Base-by-base conservation (phyloP, 2,329 filamentous ascomycete genomes). In the Cladosporium sp. region DNA sequence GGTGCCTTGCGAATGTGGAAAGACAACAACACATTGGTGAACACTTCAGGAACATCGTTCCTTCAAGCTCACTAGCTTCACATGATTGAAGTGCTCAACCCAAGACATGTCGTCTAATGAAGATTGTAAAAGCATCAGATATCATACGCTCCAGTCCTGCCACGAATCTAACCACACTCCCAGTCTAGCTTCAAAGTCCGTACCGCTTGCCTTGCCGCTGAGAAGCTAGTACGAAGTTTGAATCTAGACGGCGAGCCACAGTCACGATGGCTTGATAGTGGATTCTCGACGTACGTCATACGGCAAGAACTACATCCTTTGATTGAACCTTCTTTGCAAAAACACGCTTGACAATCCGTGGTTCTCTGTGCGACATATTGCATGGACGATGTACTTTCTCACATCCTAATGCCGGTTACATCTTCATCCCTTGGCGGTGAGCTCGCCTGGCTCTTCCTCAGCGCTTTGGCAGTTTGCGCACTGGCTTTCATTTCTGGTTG, bases 401-500 rank as follows among this genome's bases (percentile, higher is more conserved):
- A 47, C 41, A 47, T 21, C 10, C n/a, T 21, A 47, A 47, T 47
- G 41, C 41, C 41, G 41, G 8, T 12, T 3, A 15, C 21, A 51
- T 18, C 51, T n/a, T 55, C 30, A 21, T 12, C 52, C 8, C 52
- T 55, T n/a, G 18, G 52, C 52, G 30, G 14, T 21, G 52, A 55
- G 32, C 32, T 58, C 21, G 24, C 21, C n/a, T 41, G 11, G 55
- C n/a, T 34, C 32, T n/a, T 41, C 4, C 10, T 58, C 21, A 18
- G 55, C 32, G 55, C 55, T 36, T 15, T 21, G 55, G 44, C 30
- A 14, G n/a, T 51, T 28, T 21, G 28, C 32, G 44, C 44, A 30
- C 59, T 62, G 44, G 21, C 59, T 41, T 51, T n/a, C n/a, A 4
- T 51, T 30, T 62, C 44, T 32, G 38, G 65, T 28, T 74, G 71